Conservation (phyloP, 2,329 filamentous ascomycete genomes). For the Arthrobotrys megalospora region DNA sequence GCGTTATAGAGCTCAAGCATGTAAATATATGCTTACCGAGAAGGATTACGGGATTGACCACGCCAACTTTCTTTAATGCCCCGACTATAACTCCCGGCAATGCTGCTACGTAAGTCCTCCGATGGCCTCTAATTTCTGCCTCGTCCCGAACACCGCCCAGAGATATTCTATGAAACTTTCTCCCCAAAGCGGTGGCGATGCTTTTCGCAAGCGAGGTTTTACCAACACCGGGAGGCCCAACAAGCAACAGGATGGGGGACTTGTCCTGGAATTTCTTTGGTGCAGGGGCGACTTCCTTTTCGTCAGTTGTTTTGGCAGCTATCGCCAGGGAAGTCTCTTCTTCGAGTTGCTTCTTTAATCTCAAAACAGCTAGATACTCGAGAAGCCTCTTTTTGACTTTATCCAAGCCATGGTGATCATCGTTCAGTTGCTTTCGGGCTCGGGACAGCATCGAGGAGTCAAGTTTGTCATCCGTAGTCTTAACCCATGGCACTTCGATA, state of each 20-base stretch:
- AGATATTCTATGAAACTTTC: constrained; percentile 97
- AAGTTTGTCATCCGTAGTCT: constrained; percentile 86
- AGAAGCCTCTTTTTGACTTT: constrained; percentile 97
- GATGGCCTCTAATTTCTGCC: constrained; percentile 94
- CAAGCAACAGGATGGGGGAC: constrained; percentile 92
- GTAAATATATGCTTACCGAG: constrained; percentile 69
- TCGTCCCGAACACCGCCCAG: constrained; percentile 96
- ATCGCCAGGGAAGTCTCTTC: constrained; percentile 74
- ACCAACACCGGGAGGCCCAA: constrained; percentile 92
- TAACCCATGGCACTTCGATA: constrained; percentile 83
- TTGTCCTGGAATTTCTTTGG: constrained; percentile 87
- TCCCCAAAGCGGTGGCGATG: constrained; percentile 88
- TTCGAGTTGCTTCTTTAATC: constrained; percentile 93
- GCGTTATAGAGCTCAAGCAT: neutral
- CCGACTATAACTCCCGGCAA: constrained; percentile 97
- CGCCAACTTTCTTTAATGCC: constrained; percentile 93
- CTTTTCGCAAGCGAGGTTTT: constrained; percentile 97
- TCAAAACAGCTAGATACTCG: constrained; percentile 95
- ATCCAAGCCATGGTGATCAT: constrained; percentile 95
- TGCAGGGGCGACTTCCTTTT: constrained; percentile 70
- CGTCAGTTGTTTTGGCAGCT: constrained; percentile 74
- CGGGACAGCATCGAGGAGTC: constrained; percentile 82
- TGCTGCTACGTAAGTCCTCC: constrained; percentile 96
- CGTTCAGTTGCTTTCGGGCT: constrained; percentile 90
- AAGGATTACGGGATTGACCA: constrained; percentile 93